Evolutionary conservation across 331 rosid genomes (phyloP).

Genomic region (Malus hybrid): DNA sequence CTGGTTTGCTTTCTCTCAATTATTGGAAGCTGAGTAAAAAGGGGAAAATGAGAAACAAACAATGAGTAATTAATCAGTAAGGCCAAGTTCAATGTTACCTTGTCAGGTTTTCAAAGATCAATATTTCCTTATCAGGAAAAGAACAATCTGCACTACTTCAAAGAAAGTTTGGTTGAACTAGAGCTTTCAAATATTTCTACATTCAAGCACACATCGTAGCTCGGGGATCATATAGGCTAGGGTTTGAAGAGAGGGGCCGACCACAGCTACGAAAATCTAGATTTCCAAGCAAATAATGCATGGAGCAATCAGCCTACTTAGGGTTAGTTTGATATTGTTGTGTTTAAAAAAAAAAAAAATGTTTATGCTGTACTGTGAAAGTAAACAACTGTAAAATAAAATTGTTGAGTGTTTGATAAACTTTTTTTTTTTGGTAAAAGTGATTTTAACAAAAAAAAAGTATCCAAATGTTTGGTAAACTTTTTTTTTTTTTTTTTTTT

Average conservation of each 20-base stretch:
- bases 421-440: too few species aligned
- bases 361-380: accelerated
- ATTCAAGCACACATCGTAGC: not conserved
- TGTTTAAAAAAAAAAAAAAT: too few species aligned
- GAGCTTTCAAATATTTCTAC: slow-evolving; percentile 19
- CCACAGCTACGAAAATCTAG: not conserved
- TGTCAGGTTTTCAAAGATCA: not conserved
- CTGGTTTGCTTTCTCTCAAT: slow-evolving; percentile 2
- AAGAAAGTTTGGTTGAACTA: slow-evolving; percentile 7
- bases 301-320: slow-evolving; percentile 10
- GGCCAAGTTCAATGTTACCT: not conserved
- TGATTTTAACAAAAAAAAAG: too few species aligned
- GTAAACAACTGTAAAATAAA: too few species aligned
- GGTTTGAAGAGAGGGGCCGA: slow-evolving; percentile 1
- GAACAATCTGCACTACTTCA: not conserved
- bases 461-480: too few species aligned
- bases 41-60: not conserved
- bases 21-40: slow-evolving; percentile 6
- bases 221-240: not conserved
- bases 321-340: too few species aligned
- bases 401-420: too few species aligned
- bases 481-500: too few species aligned
- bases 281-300: slow-evolving; percentile 17
- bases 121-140: too few species aligned
- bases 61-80: not conserved